phyloP scores from a whole-genome alignment of 495 filamentous ascomycete genomes.

The Pseudevernia furfuracea region DNA sequence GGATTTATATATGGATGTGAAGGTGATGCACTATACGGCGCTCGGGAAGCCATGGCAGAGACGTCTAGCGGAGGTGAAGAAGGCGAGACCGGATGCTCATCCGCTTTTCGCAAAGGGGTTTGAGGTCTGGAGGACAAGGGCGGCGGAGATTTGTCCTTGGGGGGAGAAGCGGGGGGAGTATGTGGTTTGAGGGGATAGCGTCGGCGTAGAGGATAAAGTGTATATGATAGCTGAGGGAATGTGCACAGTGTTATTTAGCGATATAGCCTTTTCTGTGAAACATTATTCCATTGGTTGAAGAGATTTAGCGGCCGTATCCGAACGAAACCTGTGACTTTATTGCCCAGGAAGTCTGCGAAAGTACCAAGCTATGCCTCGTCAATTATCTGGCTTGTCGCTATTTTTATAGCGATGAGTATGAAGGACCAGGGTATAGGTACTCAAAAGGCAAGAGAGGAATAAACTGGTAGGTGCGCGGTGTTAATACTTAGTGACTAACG shows the following conservation, averaged over 20 bases:
- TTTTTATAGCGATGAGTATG: no score
- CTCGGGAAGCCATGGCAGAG: slow-evolving; percentile 27
- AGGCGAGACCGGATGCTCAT: slow-evolving; percentile 17
- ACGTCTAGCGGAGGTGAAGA: not conserved
- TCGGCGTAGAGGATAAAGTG: not conserved
- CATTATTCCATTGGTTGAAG: no score
- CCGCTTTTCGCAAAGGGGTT: slow-evolving; percentile 24
- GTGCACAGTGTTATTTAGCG: not conserved
- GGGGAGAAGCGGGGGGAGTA: not conserved
- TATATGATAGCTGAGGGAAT: not conserved
- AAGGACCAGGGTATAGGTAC: no score
- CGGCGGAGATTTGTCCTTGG: not conserved
- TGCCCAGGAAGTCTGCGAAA: no score
- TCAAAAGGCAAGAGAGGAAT: no score
- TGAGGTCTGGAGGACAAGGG: not conserved
- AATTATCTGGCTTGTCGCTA: no score
- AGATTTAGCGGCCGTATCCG: no score
- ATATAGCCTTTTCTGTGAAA: no score
- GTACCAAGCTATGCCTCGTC: no score
- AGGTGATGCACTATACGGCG: slow-evolving; percentile 29
- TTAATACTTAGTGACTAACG: no score
- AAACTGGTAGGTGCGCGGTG: no score
- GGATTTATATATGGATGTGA: slow-evolving; percentile 21
- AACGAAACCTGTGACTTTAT: no score
- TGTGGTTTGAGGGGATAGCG: not conserved